phyloP scores from a whole-genome alignment of 2,329 filamentous ascomycete species.

The Ilyonectria mors-panacis region DNA sequence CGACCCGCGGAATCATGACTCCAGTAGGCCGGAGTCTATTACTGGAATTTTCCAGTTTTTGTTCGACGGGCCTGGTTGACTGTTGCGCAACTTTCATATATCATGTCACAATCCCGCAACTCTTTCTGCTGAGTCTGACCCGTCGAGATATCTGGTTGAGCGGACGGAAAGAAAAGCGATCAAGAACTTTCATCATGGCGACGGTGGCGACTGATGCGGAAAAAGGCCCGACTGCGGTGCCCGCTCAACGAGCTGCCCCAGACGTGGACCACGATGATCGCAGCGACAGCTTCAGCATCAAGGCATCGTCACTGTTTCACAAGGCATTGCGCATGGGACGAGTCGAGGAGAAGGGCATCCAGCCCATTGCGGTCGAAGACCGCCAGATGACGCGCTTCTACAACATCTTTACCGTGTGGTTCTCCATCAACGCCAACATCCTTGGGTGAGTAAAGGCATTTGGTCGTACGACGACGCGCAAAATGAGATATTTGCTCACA shows the following conservation, averaged over 20 bases:
- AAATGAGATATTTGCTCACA: constrained; percentile 25
- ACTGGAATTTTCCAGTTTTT: constrained; percentile 31
- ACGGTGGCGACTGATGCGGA: constrained; percentile 32
- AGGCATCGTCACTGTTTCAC: constrained; percentile 48
- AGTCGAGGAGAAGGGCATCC: constrained; percentile 62
- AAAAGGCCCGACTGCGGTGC: constrained; percentile 31
- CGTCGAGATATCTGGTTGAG: background rate
- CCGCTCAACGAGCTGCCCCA: constrained; percentile 32
- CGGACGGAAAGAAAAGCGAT: background rate
- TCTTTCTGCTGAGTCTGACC: background rate
- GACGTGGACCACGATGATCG: constrained; percentile 42
- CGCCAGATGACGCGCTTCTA: constrained; percentile 58
- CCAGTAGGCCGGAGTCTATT: constrained; percentile 28
- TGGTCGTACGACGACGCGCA: background rate
- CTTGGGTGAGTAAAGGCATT: constrained; percentile 53
- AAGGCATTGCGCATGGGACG: constrained; percentile 54
- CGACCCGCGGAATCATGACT: constrained; percentile 36
- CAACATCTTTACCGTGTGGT: constrained; percentile 65
- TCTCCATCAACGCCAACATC: constrained; percentile 64
- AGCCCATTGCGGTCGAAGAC: constrained; percentile 59
- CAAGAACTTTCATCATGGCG: constrained; percentile 21
- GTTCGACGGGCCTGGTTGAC: constrained; percentile 31
- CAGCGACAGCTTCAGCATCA: constrained; percentile 47
- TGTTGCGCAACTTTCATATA: constrained; percentile 19
- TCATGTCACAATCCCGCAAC: constrained; percentile 11